A percentile compares a stretch with the other conserved stretches of the same genome.
These are phyloP conservation scores for Globisporangium yorkense DNA, from an alignment of 352 stramenopile genomes.

Conservation along the genomic window DNA sequence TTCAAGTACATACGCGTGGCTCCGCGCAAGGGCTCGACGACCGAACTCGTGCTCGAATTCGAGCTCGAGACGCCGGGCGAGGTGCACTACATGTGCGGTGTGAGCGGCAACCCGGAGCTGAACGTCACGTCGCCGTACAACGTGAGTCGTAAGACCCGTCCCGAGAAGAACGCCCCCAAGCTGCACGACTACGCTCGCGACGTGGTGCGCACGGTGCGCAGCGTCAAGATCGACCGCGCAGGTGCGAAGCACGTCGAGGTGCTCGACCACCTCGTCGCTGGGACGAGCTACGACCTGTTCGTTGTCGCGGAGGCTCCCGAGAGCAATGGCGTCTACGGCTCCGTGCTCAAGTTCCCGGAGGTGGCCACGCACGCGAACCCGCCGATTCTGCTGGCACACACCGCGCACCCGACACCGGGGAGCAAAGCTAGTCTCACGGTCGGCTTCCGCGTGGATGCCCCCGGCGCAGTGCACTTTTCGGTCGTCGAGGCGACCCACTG, in stretches of 20 bases:
- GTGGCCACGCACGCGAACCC: constrained; percentile 61
- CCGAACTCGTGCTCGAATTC: constrained; percentile 54
- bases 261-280: constrained; percentile 52
- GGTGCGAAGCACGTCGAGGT: constrained; percentile 36
- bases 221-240: constrained; percentile 23
- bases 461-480: constrained; percentile 55
- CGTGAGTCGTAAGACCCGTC: constrained; percentile 50
- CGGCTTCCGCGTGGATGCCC: constrained; percentile 54
- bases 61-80: constrained; percentile 52
- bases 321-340: constrained; percentile 56
- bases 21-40: constrained; percentile 68
- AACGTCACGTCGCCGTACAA: constrained; percentile 74
- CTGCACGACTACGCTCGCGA: constrained; percentile 58
- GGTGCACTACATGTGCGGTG: constrained; percentile 68
- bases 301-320: constrained; percentile 45
- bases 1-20: constrained; percentile 39
- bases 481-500: constrained; percentile 39
- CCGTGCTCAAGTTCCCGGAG: constrained; percentile 30
- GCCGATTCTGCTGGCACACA: constrained; percentile 58
- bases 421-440: constrained; percentile 41
- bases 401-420: constrained; percentile 52
- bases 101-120: constrained; percentile 50
- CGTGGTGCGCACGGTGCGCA: constrained; percentile 45
- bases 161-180: constrained; percentile 23
- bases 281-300: constrained; percentile 58